Percentiles rank a stretch among this genome's conserved stretches.
Evolutionary conservation across 2,329 filamentous ascomycete species (phyloP).

Genomic region (Paracamarosporium sp.): DNA sequence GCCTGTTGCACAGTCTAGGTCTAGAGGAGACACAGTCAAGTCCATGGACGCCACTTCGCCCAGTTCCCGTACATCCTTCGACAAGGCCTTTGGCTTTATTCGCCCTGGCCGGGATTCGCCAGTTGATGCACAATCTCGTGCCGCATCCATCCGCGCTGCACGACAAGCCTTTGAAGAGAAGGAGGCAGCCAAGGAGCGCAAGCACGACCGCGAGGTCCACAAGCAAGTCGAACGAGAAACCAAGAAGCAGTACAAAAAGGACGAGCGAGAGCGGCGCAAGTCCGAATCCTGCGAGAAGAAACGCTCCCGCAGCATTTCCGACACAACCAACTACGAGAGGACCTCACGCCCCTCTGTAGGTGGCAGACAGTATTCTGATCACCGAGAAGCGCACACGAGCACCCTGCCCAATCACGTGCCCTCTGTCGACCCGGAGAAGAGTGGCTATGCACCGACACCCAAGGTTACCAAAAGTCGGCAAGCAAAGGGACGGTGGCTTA

Average conservation of each 20-base stretch:
- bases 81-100: slow-evolving; percentile 61
- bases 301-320: slow-evolving; percentile 38
- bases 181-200: slow-evolving; percentile 63
- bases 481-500: slow-evolving; percentile 57
- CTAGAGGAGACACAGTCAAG: slow-evolving; percentile 58
- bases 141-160: slow-evolving; percentile 62
- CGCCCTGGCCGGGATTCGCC: slow-evolving; percentile 56
- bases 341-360: slow-evolving; percentile 39
- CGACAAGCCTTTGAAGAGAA: slow-evolving; percentile 65
- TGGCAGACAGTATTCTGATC: slow-evolving; percentile 47
- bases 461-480: slow-evolving; percentile 42
- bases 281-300: slow-evolving; percentile 44
- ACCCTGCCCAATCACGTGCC: slow-evolving; percentile 42
- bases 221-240: slow-evolving; percentile 54
- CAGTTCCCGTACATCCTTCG: slow-evolving; percentile 62
- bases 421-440: slow-evolving; percentile 40
- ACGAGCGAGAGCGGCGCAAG: slow-evolving; percentile 49
- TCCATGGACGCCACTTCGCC: slow-evolving; percentile 59
- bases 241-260: slow-evolving; percentile 52
- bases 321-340: slow-evolving; percentile 36
- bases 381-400: slow-evolving; percentile 42
- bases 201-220: slow-evolving; percentile 59
- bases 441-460: slow-evolving; percentile 22
- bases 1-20: slow-evolving; percentile 49
- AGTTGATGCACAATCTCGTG: slow-evolving; percentile 59